Conservation (phyloP, 768 basidiomycete genomes). For the Termitomyces heimii region DNA sequence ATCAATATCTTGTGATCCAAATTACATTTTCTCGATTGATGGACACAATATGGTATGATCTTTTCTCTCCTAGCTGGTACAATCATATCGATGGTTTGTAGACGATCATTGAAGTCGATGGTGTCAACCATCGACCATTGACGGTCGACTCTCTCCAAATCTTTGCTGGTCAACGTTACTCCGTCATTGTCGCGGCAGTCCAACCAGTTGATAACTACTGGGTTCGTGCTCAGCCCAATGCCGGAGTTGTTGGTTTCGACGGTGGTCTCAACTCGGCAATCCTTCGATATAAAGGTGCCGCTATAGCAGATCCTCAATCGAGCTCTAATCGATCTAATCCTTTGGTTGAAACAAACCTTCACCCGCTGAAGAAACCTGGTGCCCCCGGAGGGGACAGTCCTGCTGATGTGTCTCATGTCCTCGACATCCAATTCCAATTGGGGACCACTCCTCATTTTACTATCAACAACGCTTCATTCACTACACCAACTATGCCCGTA, state of each 20-base stretch:
- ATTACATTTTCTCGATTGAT: constrained; percentile 38
- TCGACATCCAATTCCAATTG: neutral
- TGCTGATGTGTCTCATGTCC: neutral
- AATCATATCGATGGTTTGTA: neutral
- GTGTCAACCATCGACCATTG: neutral
- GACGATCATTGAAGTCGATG: neutral
- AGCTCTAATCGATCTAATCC: neutral
- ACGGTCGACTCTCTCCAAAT: neutral
- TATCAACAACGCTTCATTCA: neutral
- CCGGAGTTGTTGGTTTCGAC: neutral
- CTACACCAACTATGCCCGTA: neutral
- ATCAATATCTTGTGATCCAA: constrained; percentile 24
- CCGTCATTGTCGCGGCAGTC: neutral
- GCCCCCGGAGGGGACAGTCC: neutral
- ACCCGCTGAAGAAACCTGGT: neutral
- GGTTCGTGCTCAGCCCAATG: neutral
- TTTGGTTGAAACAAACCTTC: neutral
- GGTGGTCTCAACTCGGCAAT: neutral
- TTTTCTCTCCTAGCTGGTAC: neutral
- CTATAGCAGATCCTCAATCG: neutral
- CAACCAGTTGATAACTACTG: neutral
- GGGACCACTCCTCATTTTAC: neutral
- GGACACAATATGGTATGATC: constrained; percentile 29
- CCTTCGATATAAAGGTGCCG: neutral
- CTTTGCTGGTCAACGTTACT: neutral